phyloP scores from a whole-genome alignment of 1,284 basidiomycete genomes.

The Ustilago nuda region DNA sequence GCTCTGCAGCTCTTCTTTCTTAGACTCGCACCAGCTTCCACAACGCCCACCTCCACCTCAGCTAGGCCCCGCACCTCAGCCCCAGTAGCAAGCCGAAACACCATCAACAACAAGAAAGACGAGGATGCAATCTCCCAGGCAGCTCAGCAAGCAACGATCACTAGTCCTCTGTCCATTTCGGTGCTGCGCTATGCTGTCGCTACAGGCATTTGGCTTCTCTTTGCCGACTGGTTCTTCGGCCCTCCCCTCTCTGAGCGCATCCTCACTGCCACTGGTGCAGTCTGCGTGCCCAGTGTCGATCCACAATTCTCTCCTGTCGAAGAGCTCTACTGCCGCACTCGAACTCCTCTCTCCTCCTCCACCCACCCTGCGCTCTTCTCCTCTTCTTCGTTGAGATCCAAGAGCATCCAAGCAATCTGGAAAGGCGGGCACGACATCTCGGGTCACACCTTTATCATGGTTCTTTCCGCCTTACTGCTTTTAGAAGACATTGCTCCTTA shows the following conservation, averaged over 20 bases:
- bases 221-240: slow-evolving; percentile 90
- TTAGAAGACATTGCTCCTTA: slow-evolving; percentile 77
- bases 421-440: slow-evolving; percentile 91
- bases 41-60: background rate
- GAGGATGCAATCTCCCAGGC: background rate
- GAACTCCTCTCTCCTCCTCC: slow-evolving; percentile 29
- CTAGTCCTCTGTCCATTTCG: slow-evolving; percentile 33
- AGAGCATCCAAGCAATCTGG: slow-evolving; percentile 67
- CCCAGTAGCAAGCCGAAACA: background rate
- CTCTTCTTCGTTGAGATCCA: background rate
- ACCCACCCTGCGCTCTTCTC: slow-evolving; percentile 42
- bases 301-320: slow-evolving; percentile 27
- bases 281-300: slow-evolving; percentile 74
- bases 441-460: slow-evolving; percentile 91
- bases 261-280: slow-evolving; percentile 80
- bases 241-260: slow-evolving; percentile 83
- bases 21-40: slow-evolving; percentile 16
- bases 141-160: slow-evolving; percentile 25
- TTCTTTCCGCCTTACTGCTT: slow-evolving; percentile 83
- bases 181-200: slow-evolving; percentile 46
- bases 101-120: slow-evolving; percentile 23
- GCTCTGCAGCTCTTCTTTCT: slow-evolving; percentile 36
- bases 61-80: slow-evolving; percentile 14
- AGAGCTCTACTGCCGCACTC: slow-evolving; percentile 53
- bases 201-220: slow-evolving; percentile 34